Percentiles rank a stretch among this genome's conserved stretches.
These are phyloP conservation scores for Melanogaster broomeanus DNA, from an alignment of 768 basidiomycete genomes.

Conservation along the genomic window DNA sequence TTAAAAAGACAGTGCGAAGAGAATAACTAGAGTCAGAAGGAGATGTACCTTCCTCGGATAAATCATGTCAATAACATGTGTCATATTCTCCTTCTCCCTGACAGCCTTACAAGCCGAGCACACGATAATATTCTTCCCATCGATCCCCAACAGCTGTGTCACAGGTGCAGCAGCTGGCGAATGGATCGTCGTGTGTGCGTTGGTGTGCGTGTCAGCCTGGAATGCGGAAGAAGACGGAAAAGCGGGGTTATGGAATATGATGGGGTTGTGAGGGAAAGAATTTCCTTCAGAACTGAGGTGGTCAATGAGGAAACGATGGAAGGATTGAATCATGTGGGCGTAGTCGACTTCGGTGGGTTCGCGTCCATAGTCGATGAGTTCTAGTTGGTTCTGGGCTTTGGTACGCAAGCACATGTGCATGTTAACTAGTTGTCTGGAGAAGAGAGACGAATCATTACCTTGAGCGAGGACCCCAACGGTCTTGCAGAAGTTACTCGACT, in stretches of 20 bases:
- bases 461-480: constrained; percentile 88
- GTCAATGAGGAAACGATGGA: constrained; percentile 93
- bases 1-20: not conserved
- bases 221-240: constrained; percentile 11
- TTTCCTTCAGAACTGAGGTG: constrained; percentile 78
- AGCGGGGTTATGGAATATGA: constrained; percentile 43
- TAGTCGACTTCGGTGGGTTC: constrained; percentile 77
- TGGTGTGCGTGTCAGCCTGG: constrained; percentile 20
- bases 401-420: not conserved
- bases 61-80: constrained; percentile 81
- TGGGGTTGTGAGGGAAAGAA: constrained; percentile 58
- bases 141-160: constrained; percentile 83
- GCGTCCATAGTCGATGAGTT: constrained; percentile 85
- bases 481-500: constrained; percentile 96
- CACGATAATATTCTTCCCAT: constrained; percentile 70
- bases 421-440: not conserved
- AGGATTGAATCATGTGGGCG: constrained; percentile 87
- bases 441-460: constrained; percentile 45
- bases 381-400: constrained; percentile 73
- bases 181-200: constrained; percentile 7
- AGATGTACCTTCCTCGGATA: constrained; percentile 79
- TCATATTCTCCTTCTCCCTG: constrained; percentile 73
- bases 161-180: constrained; percentile 66
- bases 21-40: not conserved
- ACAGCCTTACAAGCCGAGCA: constrained; percentile 76